Evolutionary conservation across 768 basidiomycete species (phyloP).

Genomic region (Boletus rubescentipes): DNA sequence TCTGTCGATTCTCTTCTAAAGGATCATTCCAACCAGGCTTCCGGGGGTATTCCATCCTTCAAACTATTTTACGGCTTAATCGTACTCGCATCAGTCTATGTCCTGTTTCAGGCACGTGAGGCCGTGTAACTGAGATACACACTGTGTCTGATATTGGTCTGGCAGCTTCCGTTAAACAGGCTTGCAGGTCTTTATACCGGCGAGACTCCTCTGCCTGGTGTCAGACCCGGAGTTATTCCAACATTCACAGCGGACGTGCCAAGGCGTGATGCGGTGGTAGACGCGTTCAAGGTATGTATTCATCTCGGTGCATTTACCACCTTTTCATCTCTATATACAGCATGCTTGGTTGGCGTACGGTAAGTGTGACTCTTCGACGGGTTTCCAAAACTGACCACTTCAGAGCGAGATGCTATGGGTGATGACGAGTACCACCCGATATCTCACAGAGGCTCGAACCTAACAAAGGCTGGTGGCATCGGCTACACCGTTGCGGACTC

Average conservation of each 20-base stretch:
- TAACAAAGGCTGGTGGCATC: slow-evolving; percentile 76
- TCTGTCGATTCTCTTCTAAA: background rate
- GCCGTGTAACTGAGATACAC: background rate
- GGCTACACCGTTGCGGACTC: slow-evolving; percentile 90
- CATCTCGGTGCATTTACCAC: background rate
- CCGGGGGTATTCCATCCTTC: background rate
- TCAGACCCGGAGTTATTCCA: slow-evolving; percentile 17
- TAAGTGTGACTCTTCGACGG: slow-evolving; percentile 32
- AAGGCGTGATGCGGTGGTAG: slow-evolving; percentile 69
- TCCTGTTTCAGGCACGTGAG: slow-evolving; percentile 22
- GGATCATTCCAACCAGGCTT: slow-evolving; percentile 3
- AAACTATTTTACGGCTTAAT: slow-evolving; percentile 13
- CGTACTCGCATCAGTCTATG: slow-evolving; percentile 5
- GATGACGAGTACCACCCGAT: slow-evolving; percentile 92
- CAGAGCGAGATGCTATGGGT: slow-evolving; percentile 90
- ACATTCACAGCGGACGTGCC: slow-evolving; percentile 52
- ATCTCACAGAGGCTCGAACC: slow-evolving; percentile 67
- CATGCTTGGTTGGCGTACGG: slow-evolving; percentile 88
- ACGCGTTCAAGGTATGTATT: slow-evolving; percentile 70
- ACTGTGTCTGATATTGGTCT: background rate
- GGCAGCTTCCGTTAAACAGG: slow-evolving; percentile 18
- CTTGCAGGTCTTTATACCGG: slow-evolving; percentile 2
- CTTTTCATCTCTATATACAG: slow-evolving; percentile 39
- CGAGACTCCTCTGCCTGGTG: slow-evolving; percentile 14
- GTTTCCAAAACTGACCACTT: slow-evolving; percentile 11